Percentiles rank a stretch among this genome's conserved stretches.
Conservation (phyloP, 352 stramenopile species). For the Phytophthora lateralis region DNA sequence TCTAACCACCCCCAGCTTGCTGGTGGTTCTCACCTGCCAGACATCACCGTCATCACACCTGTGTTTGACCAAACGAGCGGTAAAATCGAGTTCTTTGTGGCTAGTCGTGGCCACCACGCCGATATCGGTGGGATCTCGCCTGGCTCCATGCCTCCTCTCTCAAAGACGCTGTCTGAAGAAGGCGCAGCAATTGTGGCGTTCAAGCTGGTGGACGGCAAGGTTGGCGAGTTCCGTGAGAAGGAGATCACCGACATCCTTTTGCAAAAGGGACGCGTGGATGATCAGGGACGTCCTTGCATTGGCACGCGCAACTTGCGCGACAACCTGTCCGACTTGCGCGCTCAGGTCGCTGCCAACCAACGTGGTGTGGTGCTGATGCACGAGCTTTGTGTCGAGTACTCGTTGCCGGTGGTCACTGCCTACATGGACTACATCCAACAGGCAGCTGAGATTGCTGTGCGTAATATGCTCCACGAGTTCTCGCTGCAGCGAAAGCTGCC, state of each 20-base stretch:
- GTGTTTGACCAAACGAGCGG: constrained; percentile 93
- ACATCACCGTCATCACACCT: constrained; percentile 99
- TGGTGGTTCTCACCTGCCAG: constrained; percentile 96
- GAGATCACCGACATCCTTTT: constrained; percentile 96
- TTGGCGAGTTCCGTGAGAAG: constrained; percentile 96
- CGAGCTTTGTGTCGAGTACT: constrained; percentile 96
- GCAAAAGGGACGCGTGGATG: constrained; percentile 86
- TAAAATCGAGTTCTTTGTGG: constrained; percentile 98
- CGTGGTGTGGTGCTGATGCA: constrained; percentile 95
- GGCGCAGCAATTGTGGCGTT: constrained; percentile 99
- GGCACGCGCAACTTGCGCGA: constrained; percentile 97
- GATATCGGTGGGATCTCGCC: constrained; percentile 98
- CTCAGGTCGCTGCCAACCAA: constrained; percentile 98
- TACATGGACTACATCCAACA: constrained; percentile 99
- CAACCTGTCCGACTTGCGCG: constrained; percentile 97
- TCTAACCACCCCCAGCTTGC: constrained; percentile 99
- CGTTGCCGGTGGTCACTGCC: constrained; percentile 93
- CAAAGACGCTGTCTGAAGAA: constrained; percentile 96
- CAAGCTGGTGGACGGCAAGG: constrained; percentile 96
- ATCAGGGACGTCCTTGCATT: constrained; percentile 82
- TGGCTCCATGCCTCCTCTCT: constrained; percentile 95
- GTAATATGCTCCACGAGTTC: constrained; percentile 96
- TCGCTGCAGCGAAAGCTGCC: constrained; percentile 77
- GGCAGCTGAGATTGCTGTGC: constrained; percentile 95
- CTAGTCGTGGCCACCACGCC: constrained; percentile 97